Conservation (phyloP, 495 filamentous ascomycete species). For the Extremus antarcticus region DNA sequence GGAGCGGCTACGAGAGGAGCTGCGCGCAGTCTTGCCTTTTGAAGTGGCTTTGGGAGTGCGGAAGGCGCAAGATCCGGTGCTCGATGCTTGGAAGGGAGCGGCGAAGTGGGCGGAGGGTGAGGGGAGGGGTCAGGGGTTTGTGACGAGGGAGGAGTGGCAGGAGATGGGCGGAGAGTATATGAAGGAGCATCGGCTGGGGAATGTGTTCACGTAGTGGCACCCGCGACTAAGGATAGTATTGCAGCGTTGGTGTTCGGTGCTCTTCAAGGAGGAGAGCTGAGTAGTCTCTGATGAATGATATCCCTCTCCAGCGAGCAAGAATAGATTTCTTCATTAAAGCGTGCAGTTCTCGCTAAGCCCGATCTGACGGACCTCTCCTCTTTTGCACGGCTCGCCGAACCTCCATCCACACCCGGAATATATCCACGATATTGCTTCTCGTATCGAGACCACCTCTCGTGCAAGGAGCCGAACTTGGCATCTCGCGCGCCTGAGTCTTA, state of each 20-base stretch:
- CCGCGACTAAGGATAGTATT: not conserved
- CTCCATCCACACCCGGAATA: too few relatives aligned
- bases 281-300: too few relatives aligned
- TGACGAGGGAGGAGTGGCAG: conserved; percentile 26
- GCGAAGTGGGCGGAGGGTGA: conserved; percentile 57
- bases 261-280: too few relatives aligned
- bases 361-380: too few relatives aligned
- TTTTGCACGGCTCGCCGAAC: too few relatives aligned
- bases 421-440: too few relatives aligned
- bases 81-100: conserved; percentile 89
- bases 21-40: conserved; percentile 60
- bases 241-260: not conserved
- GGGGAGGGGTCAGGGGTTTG: conserved; percentile 19
- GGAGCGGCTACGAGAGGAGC: conserved; percentile 61
- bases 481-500: too few relatives aligned
- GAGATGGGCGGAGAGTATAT: conserved; percentile 34
- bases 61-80: conserved; percentile 56
- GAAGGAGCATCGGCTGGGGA: conserved; percentile 14
- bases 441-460: too few relatives aligned
- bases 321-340: too few relatives aligned
- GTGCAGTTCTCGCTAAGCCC: too few relatives aligned
- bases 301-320: too few relatives aligned
- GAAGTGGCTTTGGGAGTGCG: conserved; percentile 55
- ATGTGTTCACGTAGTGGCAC: conserved; percentile 2
- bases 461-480: too few relatives aligned